phyloP scores from a whole-genome alignment of 768 basidiomycete species.

The Crassisporium funariophilum region DNA sequence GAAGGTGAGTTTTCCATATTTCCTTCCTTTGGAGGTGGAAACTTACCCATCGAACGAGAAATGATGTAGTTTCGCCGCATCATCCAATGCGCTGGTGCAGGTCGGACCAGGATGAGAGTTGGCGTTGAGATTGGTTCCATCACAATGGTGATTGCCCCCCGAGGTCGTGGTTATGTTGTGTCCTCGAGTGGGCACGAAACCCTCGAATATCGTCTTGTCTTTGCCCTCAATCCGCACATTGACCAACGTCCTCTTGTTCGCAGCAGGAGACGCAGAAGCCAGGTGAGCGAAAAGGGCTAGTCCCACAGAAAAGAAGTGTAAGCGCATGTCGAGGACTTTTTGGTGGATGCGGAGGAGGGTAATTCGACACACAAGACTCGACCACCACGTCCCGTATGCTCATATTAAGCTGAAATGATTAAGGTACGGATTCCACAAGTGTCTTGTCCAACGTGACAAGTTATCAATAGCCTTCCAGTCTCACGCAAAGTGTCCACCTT shows the following conservation, averaged over 20 bases:
- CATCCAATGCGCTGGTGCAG: conserved; percentile 44
- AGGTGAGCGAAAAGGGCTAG: conserved; percentile 1
- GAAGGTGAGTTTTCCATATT: neutral
- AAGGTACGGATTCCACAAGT: too few species aligned
- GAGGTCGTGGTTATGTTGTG: conserved; percentile 40
- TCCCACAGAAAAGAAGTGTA: conserved; percentile 1
- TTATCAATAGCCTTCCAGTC: too few species aligned
- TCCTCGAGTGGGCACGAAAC: conserved; percentile 38
- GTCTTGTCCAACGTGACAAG: too few species aligned
- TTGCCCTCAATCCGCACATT: conserved; percentile 43
- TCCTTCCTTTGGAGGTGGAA: neutral
- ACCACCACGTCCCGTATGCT: too few species aligned
- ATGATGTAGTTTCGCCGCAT: conserved; percentile 31
- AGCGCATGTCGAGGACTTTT: conserved; percentile 1
- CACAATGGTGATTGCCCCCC: conserved; percentile 43
- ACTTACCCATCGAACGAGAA: conserved; percentile 46
- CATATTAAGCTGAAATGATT: too few species aligned
- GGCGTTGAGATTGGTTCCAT: conserved; percentile 41
- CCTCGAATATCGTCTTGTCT: conserved; percentile 41
- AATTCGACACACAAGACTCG: too few species aligned
- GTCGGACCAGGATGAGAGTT: conserved; percentile 42
- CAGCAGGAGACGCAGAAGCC: conserved; percentile 4
- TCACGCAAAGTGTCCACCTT: too few species aligned
- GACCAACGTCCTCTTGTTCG: conserved; percentile 21
- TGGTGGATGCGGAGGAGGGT: conserved; percentile 1